A percentile compares a stretch with the other conserved stretches of the same genome.
phyloP scores from a whole-genome alignment of 2,329 filamentous ascomycete genomes.

The Claviceps digitariae region DNA sequence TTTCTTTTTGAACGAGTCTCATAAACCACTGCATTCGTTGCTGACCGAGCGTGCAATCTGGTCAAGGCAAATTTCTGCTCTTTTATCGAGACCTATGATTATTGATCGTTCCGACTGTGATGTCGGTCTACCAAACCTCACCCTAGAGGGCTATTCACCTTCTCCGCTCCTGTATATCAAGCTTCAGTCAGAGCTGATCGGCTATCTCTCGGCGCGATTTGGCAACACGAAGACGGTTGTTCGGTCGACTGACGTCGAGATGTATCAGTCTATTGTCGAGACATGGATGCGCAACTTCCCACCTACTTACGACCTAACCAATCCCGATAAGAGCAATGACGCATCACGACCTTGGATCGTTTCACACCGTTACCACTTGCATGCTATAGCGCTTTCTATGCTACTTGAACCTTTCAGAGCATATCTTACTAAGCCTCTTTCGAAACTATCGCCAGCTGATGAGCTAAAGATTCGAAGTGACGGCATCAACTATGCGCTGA shows the following conservation, averaged over 20 bases:
- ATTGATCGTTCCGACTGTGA: slow-evolving; percentile 22
- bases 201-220: slow-evolving; percentile 17
- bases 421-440: slow-evolving; percentile 27
- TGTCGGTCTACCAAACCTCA: slow-evolving; percentile 18
- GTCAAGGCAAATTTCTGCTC: slow-evolving; percentile 20
- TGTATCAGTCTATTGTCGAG: slow-evolving; percentile 23
- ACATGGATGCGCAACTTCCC: slow-evolving; percentile 30
- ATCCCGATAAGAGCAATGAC: slow-evolving; percentile 30
- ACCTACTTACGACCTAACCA: slow-evolving; percentile 21
- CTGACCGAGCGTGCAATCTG: neutral
- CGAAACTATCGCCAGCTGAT: slow-evolving; percentile 12
- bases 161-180: slow-evolving; percentile 24
- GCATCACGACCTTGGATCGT: slow-evolving; percentile 26
- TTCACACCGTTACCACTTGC: slow-evolving; percentile 31
- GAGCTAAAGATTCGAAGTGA: slow-evolving; percentile 26
- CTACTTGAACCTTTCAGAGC: slow-evolving; percentile 31
- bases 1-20: no score
- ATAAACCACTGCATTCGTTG: no score
- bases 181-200: slow-evolving; percentile 21
- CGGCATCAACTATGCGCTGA: slow-evolving; percentile 30
- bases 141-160: slow-evolving; percentile 17
- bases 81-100: slow-evolving; percentile 20
- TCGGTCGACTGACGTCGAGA: slow-evolving; percentile 16
- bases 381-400: slow-evolving; percentile 30
- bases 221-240: slow-evolving; percentile 16